Percentiles rank a stretch among this genome's conserved stretches.
Conservation (phyloP, 805 yeast genomes). For the Vanderwaltozyma tropicalis region DNA sequence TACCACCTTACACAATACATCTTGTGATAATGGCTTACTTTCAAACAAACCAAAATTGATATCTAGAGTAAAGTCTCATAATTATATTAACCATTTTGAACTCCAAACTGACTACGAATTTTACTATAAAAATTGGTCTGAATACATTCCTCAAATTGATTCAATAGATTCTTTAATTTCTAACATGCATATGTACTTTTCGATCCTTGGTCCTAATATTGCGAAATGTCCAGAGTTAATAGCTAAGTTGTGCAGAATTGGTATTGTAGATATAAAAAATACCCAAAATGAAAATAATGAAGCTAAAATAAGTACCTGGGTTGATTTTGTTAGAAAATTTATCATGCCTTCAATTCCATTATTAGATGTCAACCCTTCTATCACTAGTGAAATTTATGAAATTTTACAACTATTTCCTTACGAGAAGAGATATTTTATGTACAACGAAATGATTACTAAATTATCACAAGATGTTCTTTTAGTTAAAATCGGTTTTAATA, state of each 20-base stretch:
- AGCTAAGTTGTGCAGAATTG: constrained; percentile 54
- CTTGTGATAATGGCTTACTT: constrained; percentile 11
- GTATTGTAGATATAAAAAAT: constrained; percentile 29
- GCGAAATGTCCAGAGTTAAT: constrained; percentile 40
- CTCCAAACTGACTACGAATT: constrained; percentile 19
- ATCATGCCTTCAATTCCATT: constrained; percentile 54
- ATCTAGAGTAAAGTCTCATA: constrained; percentile 7
- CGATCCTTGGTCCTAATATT: constrained; percentile 46
- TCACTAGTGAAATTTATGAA: constrained; percentile 48
- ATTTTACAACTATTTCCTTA: constrained; percentile 45
- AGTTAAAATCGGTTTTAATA: constrained; percentile 49
- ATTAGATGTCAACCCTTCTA: constrained; percentile 46
- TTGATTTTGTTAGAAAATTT: constrained; percentile 51
- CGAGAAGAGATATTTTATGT: constrained; percentile 61
- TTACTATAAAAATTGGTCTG: constrained; percentile 43
- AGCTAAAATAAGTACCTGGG: too few species aligned
- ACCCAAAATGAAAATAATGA: not conserved
- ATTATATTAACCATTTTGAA: constrained; percentile 8
- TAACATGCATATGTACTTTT: constrained; percentile 40
- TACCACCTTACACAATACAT: constrained; percentile 4
- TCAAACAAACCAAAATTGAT: constrained; percentile 13
- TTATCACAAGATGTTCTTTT: constrained; percentile 45
- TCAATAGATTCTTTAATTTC: constrained; percentile 36
- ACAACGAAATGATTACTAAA: constrained; percentile 63
- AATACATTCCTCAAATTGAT: constrained; percentile 30